phyloP scores from a whole-genome alignment of 176 grass and related monocot species.

The Poa annua region DNA sequence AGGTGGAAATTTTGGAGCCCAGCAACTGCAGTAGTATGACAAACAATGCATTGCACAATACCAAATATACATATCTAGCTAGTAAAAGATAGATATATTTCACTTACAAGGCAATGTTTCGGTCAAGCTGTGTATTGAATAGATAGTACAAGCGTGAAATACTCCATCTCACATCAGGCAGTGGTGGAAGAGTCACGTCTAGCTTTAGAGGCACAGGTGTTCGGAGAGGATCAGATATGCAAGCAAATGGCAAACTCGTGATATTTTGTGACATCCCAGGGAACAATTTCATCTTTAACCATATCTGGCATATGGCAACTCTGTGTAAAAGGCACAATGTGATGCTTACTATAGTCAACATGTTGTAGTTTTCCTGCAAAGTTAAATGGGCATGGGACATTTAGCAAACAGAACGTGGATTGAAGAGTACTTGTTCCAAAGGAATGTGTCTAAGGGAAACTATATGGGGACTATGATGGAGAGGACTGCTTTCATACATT shows the following conservation, averaged over 20 bases:
- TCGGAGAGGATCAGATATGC: conserved; percentile 71
- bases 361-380: conserved; percentile 64
- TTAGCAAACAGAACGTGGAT: conserved; percentile 39
- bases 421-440: conserved; percentile 30
- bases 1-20: not conserved
- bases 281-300: conserved; percentile 47
- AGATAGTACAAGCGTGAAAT: conserved; percentile 91
- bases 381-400: conserved; percentile 38
- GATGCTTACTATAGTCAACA: conserved; percentile 50
- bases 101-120: conserved; percentile 97
- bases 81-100: conserved; percentile 39
- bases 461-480: not conserved
- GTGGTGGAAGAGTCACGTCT: conserved; percentile 73
- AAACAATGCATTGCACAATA: conserved; percentile 44
- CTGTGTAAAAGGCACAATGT: conserved; percentile 61
- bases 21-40: conserved; percentile 7
- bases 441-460: not conserved
- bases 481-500: not conserved
- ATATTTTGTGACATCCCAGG: conserved; percentile 45
- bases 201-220: conserved; percentile 80
- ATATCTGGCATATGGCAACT: conserved; percentile 50
- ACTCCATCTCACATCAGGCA: conserved; percentile 82
- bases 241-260: conserved; percentile 77
- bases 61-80: conserved; percentile 29
- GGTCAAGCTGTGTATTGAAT: conserved; percentile 92